These are phyloP conservation scores for Fagus sylvatica DNA, from an alignment of 306 rosid genomes.

Conservation along the genomic window DNA sequence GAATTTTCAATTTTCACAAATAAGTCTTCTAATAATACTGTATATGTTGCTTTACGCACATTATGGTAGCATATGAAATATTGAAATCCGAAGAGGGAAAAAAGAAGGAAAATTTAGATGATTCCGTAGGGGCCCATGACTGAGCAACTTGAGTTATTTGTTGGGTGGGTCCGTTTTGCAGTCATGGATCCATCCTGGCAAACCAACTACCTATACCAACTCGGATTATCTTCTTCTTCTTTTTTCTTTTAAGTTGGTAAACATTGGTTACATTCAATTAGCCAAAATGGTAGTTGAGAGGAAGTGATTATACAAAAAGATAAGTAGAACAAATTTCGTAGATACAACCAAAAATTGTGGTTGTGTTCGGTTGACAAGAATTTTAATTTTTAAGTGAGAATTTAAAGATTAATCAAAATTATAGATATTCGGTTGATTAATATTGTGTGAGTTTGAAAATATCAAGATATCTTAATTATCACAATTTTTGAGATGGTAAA, in stretches of 20 bases:
- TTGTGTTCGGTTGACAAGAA: too few species aligned
- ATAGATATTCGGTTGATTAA: too few species aligned
- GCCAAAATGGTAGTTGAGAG: not conserved
- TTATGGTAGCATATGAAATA: not conserved
- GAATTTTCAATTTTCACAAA: not conserved
- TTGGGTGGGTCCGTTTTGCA: conserved; percentile 14
- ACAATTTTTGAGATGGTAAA: too few species aligned
- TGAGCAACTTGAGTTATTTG: not conserved
- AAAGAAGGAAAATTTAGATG: not conserved
- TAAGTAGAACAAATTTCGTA: too few species aligned
- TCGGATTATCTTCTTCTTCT: not conserved
- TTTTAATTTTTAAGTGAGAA: too few species aligned
- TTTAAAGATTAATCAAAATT: too few species aligned
- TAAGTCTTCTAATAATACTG: not conserved
- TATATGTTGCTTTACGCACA: not conserved
- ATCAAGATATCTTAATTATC: too few species aligned
- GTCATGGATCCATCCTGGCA: not conserved
- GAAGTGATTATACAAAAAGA: not conserved
- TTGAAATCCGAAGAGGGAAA: not conserved
- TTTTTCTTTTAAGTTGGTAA: not conserved
- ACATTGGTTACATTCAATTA: not conserved
- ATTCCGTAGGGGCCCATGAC: not conserved
- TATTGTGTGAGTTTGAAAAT: too few species aligned
- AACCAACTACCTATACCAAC: conserved; percentile 12
- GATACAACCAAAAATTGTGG: too few species aligned